phyloP scores from a whole-genome alignment of 768 basidiomycete genomes.

The Naganishia vaughanmartiniae region DNA sequence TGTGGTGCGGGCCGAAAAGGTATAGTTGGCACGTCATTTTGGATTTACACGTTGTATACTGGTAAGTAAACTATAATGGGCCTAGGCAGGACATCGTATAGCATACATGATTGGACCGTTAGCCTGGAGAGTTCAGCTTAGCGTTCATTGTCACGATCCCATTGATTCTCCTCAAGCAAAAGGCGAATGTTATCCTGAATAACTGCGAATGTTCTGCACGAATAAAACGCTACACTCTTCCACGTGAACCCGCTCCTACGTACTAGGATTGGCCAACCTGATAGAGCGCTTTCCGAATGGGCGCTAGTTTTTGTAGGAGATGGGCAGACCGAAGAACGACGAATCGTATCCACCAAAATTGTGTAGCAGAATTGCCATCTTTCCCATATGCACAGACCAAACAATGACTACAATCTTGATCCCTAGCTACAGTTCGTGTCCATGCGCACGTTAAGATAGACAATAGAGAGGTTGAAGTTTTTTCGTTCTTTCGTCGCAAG shows the following conservation, averaged over 20 bases:
- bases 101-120: neutral
- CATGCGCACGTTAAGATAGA: conserved; percentile 1
- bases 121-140: no score
- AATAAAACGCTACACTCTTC: no score
- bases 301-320: no score
- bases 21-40: neutral
- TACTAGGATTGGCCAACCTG: no score
- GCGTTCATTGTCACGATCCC: no score
- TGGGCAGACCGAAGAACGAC: no score
- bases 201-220: no score
- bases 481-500: conserved; percentile 18
- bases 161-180: no score
- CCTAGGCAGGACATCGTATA: neutral
- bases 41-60: conserved; percentile 1
- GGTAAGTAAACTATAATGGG: neutral
- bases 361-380: conserved; percentile 21
- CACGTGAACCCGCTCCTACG: no score
- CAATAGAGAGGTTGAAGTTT: conserved; percentile 1
- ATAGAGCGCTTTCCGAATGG: no score
- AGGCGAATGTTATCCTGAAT: no score
- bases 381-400: conserved; percentile 23
- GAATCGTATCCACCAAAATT: neutral
- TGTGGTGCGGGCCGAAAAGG: neutral
- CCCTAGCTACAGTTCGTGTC: conserved; percentile 19
- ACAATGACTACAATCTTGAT: conserved; percentile 7